These are phyloP conservation scores for Rubus idaeus DNA, from an alignment of 306 rosid species.

Conservation along the genomic window DNA sequence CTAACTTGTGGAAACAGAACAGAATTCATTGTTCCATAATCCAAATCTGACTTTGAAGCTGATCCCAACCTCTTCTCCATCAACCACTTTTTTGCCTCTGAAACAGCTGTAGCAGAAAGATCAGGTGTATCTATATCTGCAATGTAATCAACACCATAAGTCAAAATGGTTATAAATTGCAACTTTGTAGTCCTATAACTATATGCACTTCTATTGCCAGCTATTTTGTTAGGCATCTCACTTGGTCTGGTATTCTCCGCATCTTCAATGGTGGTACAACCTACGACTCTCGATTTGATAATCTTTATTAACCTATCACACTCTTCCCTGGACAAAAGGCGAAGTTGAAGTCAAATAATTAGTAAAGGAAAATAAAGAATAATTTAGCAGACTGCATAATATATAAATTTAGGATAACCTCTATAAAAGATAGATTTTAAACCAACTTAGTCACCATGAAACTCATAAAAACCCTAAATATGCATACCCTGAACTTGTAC, in stretches of 20 bases:
- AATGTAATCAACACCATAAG: conserved; percentile 26
- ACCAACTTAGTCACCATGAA: neutral
- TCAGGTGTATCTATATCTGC: conserved; percentile 45
- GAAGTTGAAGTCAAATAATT: conserved; percentile 22
- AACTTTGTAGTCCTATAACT: neutral
- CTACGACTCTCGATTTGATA: conserved; percentile 77
- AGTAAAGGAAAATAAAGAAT: conserved; percentile 17
- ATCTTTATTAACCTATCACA: conserved; percentile 59
- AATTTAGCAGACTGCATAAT: neutral
- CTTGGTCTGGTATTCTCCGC: conserved; percentile 41
- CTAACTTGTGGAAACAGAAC: conserved; percentile 48
- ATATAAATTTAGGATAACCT: neutral
- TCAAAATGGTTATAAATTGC: neutral
- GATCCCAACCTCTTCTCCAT: conserved; percentile 66
- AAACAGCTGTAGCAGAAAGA: conserved; percentile 66
- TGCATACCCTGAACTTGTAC: neutral
- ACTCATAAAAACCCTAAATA: neutral
- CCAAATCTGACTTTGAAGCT: conserved; percentile 51
- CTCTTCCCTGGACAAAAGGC: conserved; percentile 79
- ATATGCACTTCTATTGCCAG: conserved; percentile 40
- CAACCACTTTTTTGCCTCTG: conserved; percentile 89
- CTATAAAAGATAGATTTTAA: neutral
- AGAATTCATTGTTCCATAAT: conserved; percentile 45
- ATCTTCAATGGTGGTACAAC: conserved; percentile 39
- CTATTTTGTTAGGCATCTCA: conserved; percentile 39